Base-by-base conservation (phyloP, 441 rosid species). In the Gossypium aridum region DNA sequence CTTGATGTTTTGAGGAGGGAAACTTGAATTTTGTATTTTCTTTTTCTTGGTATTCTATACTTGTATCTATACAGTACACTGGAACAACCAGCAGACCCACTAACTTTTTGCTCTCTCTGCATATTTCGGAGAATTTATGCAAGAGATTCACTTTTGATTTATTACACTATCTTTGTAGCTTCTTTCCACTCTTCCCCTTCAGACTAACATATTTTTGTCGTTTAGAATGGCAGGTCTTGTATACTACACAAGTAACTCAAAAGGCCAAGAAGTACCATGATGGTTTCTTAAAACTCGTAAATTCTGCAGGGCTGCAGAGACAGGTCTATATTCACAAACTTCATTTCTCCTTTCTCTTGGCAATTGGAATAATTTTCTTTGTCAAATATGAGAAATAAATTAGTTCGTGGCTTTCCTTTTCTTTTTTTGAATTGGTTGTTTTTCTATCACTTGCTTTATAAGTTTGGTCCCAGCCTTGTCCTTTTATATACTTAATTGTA, bases 181-280 rank as follows among this genome's bases (percentile, higher is more conserved):
- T 64, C 2, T 39, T 68, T n/a, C 20, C 43, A 8, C 14, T 49
- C 31, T 49, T 20, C 39, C 45, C 43, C n/a, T 37, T 61, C 19
- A 22, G 59, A 43, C 28, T 25, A 2, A 45, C 23, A 17, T 28
- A 10, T 43, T 53, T 72, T 14, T 13, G 65, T 49, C 20, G 28
- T 37, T 59, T 65, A 79, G 81, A 79, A 64, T 79, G 78, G 81
- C 73, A 75, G 78, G 81, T 75, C 13, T 55, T 79, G 72, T 79
- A 79, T 51, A 79, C 78, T 26, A 45, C 81, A 54, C 81, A 79
- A 25, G 75, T 79, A 10, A 75, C 76, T 43, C 78, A 79, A 47
- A 79, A 79, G 49, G 76, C 78, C 62, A 79, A 79, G 81, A 79
- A 79, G 72, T 79, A 79, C 65, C 79, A 76, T 34, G 79, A 76